These are phyloP conservation scores for Coemansia sp. DNA, from an alignment of 192 early-diverging fungal species.

Conservation along the genomic window DNA sequence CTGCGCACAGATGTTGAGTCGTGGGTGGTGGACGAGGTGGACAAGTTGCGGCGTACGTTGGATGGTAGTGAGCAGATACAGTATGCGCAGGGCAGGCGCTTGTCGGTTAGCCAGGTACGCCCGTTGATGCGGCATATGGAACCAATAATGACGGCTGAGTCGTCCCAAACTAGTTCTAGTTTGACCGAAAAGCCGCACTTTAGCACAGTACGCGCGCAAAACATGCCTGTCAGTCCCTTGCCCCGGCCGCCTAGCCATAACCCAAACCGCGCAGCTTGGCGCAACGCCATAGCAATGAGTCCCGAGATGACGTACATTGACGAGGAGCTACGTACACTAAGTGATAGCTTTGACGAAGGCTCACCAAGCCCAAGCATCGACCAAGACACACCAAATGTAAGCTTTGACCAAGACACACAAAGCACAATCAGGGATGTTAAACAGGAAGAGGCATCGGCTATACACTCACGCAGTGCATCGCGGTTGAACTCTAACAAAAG, in stretches of 20 bases:
- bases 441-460: too few relatives aligned
- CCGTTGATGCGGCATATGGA: not conserved
- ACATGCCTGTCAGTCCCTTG: not conserved
- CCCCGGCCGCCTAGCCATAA: not conserved
- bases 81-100: not conserved
- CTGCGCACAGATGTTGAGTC: constrained; percentile 41
- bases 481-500: not conserved
- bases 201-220: not conserved
- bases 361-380: too few relatives aligned
- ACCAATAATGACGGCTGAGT: too few relatives aligned
- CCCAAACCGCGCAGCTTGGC: constrained; percentile 2
- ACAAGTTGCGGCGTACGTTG: constrained; percentile 12
- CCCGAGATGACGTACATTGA: constrained; percentile 11
- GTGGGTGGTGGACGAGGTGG: constrained; percentile 25
- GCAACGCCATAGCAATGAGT: constrained; percentile 3
- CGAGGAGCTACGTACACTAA: not conserved
- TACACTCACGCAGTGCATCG: not conserved
- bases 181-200: too few relatives aligned
- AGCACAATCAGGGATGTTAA: too few relatives aligned
- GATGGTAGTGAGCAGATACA: not conserved
- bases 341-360: not conserved
- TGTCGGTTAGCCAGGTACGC: not conserved
- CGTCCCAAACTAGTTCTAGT: too few relatives aligned
- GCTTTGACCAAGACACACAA: not conserved
- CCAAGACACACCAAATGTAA: not conserved